phyloP scores from a whole-genome alignment of 805 yeast genomes.

The Nakazawaea laoshanensis region DNA sequence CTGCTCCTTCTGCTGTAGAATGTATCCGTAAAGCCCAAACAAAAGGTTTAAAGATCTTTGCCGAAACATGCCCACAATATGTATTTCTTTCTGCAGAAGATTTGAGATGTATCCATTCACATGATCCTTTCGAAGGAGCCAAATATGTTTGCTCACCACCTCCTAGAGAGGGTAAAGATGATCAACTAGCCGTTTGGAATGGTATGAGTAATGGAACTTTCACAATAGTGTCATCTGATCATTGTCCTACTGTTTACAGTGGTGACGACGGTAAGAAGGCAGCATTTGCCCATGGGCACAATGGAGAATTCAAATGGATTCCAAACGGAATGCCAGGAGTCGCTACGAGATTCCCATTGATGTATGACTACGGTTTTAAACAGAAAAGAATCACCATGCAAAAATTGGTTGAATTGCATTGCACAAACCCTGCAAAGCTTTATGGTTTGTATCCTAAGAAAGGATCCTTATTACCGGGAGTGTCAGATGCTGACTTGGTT shows the following conservation, averaged over 20 bases:
- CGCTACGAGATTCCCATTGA: conserved; percentile 13
- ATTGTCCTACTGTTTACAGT: conserved; percentile 14
- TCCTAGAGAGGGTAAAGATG: conserved; percentile 13
- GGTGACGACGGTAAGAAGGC: conserved; percentile 13
- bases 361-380: conserved; percentile 13
- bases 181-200: conserved; percentile 13
- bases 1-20: conserved; percentile 13
- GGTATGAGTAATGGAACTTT: conserved; percentile 14
- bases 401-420: conserved; percentile 10
- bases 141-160: conserved; percentile 16
- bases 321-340: conserved; percentile 17
- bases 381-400: conserved; percentile 10
- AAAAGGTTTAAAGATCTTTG: conserved; percentile 12
- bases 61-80: conserved; percentile 16
- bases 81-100: conserved; percentile 12
- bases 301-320: conserved; percentile 14
- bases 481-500: conserved; percentile 15
- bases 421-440: conserved; percentile 11
- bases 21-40: conserved; percentile 13
- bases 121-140: conserved; percentile 15
- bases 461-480: conserved; percentile 12
- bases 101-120: conserved; percentile 11
- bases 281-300: conserved; percentile 13
- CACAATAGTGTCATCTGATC: conserved; percentile 14
- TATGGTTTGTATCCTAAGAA: conserved; percentile 11